These are phyloP conservation scores for Aspergillus carbonarius DNA, from an alignment of 2,329 filamentous ascomycete species.

Conservation along the genomic window DNA sequence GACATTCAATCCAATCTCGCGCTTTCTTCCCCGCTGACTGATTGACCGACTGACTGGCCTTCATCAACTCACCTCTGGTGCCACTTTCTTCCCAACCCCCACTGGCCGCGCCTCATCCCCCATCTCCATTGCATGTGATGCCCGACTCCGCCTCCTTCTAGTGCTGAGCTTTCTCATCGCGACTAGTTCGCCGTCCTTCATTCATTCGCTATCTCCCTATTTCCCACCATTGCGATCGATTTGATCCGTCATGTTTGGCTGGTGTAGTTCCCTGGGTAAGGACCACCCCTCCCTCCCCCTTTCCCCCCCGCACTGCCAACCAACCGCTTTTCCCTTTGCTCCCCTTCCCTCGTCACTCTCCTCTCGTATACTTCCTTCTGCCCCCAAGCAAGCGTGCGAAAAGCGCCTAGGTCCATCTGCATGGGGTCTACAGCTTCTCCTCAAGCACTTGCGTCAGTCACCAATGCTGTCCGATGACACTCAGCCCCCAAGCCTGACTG, in stretches of 20 bases:
- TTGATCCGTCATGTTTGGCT: slow-evolving; percentile 33
- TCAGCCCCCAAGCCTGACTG: not conserved
- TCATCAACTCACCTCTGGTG: not conserved
- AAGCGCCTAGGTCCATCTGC: not conserved
- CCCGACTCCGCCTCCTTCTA: not conserved
- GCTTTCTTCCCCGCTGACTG: too few species aligned
- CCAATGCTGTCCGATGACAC: not conserved
- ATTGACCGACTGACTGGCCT: too few species aligned
- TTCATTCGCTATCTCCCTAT: not conserved
- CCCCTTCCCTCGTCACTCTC: not conserved
- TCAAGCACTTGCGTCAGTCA: not conserved
- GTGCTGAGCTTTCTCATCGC: slow-evolving; percentile 1
- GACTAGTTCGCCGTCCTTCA: not conserved
- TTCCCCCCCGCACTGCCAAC: not conserved
- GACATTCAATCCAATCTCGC: too few species aligned
- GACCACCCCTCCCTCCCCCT: too few species aligned
- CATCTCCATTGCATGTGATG: not conserved
- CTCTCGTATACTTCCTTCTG: not conserved
- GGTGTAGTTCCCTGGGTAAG: slow-evolving; percentile 35
- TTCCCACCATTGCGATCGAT: not conserved
- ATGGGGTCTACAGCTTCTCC: not conserved
- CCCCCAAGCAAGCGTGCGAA: not conserved
- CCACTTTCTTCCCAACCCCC: not conserved
- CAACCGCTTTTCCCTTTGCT: not conserved
- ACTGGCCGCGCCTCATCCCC: not conserved